Evolutionary conservation across 805 yeast species (phyloP).

Genomic region (Candida palmyrensis): DNA sequence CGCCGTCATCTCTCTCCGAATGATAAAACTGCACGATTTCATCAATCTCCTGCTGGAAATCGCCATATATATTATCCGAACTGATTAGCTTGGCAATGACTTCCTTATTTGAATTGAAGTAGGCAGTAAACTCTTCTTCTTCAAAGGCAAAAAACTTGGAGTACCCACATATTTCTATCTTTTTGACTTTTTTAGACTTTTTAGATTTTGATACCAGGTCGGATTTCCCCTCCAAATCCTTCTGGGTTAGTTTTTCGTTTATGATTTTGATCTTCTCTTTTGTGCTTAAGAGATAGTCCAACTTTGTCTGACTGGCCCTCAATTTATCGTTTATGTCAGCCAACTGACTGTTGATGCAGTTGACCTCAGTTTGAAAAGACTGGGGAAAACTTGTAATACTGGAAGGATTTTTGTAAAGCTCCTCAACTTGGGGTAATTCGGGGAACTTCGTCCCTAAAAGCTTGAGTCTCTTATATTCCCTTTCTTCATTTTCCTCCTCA

Average conservation of each 20-base stretch:
- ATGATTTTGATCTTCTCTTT: conserved; percentile 32
- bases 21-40: conserved; percentile 10
- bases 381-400: conserved; percentile 10
- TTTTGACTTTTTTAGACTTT: conserved; percentile 16
- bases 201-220: conserved; percentile 7
- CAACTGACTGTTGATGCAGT: conserved; percentile 13
- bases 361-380: conserved; percentile 13
- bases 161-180: conserved; percentile 51
- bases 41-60: conserved; percentile 12
- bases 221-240: conserved; percentile 1
- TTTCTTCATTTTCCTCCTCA: conserved; percentile 11
- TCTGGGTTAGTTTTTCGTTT: conserved; percentile 28
- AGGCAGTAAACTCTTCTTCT: conserved; percentile 1
- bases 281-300: conserved; percentile 19
- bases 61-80: conserved; percentile 6
- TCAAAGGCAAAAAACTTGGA: conserved; percentile 22
- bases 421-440: conserved; percentile 26
- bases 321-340: conserved; percentile 9
- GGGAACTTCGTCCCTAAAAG: conserved; percentile 39
- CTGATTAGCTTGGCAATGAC: conserved; percentile 1
- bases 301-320: conserved; percentile 11
- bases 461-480: conserved; percentile 15
- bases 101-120: background rate
- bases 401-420: conserved; percentile 11
- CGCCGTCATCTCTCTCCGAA: conserved; percentile 9